These are phyloP conservation scores for Bipolaris bicolor DNA, from an alignment of 2,329 filamentous ascomycete genomes.

Conservation along the genomic window DNA sequence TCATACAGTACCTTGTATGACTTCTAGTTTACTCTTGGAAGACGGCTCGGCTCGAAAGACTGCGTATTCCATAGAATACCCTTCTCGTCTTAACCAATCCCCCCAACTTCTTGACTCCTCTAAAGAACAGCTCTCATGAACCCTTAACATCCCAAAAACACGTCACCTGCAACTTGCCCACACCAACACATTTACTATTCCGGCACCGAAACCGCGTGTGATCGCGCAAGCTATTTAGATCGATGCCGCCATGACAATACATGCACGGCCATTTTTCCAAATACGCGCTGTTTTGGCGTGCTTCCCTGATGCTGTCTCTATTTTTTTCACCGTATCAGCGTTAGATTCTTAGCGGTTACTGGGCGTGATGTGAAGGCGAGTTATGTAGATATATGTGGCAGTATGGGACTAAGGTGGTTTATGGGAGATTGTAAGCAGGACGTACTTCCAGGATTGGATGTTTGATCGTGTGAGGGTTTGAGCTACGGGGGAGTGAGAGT, in stretches of 20 bases:
- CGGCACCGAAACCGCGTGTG: conserved; percentile 1
- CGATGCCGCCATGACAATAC: conserved; percentile 5
- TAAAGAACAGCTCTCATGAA: no score
- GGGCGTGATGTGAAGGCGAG: no score
- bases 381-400: not conserved
- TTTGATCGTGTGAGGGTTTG: not conserved
- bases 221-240: not conserved
- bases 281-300: not conserved
- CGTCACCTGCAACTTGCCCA: conserved; percentile 4
- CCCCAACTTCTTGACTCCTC: no score
- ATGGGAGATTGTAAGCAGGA: not conserved
- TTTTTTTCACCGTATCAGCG: not conserved
- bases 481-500: not conserved
- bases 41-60: no score
- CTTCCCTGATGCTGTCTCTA: not conserved
- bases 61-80: no score
- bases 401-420: not conserved
- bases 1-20: no score
- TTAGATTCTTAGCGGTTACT: not conserved
- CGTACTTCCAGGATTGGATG: conserved; percentile 3
- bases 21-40: no score
- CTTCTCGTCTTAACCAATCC: no score
- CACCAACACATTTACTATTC: not conserved
- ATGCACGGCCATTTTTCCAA: conserved; percentile 12
- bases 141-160: not conserved